Evolutionary conservation across 371 early-diverging fungal genomes (phyloP).

Genomic region (Mucor saturninus): DNA sequence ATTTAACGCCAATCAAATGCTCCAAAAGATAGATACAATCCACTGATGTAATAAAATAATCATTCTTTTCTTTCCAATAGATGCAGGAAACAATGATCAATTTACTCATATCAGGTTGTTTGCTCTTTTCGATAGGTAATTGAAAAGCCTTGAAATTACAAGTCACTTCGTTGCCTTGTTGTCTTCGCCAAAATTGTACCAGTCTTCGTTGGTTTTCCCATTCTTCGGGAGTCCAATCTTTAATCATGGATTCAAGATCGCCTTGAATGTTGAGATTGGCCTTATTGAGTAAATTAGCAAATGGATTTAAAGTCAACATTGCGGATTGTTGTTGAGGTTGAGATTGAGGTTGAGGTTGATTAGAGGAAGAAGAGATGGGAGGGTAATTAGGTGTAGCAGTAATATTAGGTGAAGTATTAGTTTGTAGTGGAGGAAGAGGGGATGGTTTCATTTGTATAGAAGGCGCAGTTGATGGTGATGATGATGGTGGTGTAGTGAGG

Average conservation of each 20-base stretch:
- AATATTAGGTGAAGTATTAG: not conserved
- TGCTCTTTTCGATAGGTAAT: constrained; percentile 51
- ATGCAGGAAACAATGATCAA: constrained; percentile 79
- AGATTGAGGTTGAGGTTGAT: not conserved
- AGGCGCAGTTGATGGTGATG: constrained; percentile 2
- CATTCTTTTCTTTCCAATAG: constrained; percentile 74
- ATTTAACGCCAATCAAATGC: constrained; percentile 68
- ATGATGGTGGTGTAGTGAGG: not conserved
- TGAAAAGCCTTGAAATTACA: constrained; percentile 67
- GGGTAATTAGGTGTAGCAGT: not conserved
- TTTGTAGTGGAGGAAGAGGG: constrained; percentile 6
- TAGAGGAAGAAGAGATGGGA: not conserved
- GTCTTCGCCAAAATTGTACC: constrained; percentile 72
- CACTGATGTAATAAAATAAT: constrained; percentile 80
- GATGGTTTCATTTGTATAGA: constrained; percentile 15
- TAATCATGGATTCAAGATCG: constrained; percentile 64
- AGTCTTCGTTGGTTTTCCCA: constrained; percentile 67
- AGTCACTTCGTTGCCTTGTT: constrained; percentile 63
- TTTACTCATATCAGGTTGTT: constrained; percentile 19
- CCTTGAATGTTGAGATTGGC: constrained; percentile 70
- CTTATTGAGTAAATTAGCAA: constrained; percentile 69
- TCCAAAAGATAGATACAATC: constrained; percentile 79
- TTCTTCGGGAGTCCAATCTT: constrained; percentile 69
- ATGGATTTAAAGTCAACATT: constrained; percentile 37
- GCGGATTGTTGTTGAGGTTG: constrained; percentile 17